Evolutionary conservation across 768 basidiomycete species (phyloP).

Genomic region (Tylopilus felleus): DNA sequence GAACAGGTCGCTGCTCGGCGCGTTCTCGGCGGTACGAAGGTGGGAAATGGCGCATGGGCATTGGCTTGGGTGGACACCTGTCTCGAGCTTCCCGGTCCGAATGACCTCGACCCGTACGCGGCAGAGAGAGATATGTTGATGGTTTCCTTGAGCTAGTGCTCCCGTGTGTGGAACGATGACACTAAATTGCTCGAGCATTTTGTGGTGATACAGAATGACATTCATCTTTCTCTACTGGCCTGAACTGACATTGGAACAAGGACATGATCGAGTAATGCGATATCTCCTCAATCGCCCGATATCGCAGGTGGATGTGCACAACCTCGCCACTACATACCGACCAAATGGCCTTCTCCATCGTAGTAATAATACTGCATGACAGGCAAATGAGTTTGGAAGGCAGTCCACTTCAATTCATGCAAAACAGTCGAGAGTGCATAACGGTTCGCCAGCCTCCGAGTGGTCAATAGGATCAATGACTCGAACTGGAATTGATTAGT

Average conservation of each 20-base stretch:
- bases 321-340: too few species aligned
- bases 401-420: neutral
- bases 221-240: neutral
- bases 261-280: neutral
- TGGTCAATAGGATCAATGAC: too few species aligned
- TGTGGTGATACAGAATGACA: slow-evolving; percentile 1
- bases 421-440: neutral
- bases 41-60: slow-evolving; percentile 78
- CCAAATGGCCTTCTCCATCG: too few species aligned
- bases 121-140: slow-evolving; percentile 21
- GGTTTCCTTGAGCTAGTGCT: slow-evolving; percentile 10
- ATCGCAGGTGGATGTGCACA: too few species aligned
- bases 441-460: too few species aligned
- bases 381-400: too few species aligned
- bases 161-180: neutral
- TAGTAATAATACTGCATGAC: too few species aligned
- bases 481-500: too few species aligned
- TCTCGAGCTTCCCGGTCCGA: slow-evolving; percentile 33
- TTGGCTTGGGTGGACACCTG: slow-evolving; percentile 70
- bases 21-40: slow-evolving; percentile 68
- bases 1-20: slow-evolving; percentile 50
- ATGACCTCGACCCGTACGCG: slow-evolving; percentile 19
- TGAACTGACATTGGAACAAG: neutral
- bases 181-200: neutral
- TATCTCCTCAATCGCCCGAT: too few species aligned